phyloP scores from a whole-genome alignment of 441 rosid genomes.

The Codiaeum variegatum region DNA sequence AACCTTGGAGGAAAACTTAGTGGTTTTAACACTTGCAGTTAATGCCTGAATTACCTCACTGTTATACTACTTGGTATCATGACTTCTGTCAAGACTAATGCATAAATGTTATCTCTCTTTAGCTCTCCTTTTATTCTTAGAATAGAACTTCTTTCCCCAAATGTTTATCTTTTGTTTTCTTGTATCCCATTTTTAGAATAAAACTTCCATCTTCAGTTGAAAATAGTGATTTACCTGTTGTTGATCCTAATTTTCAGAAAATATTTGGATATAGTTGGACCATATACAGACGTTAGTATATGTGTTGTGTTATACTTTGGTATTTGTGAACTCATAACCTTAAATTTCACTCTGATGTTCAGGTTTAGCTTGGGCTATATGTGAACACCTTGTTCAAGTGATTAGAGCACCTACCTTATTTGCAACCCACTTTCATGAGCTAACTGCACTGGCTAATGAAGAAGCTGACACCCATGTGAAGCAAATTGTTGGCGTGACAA shows the following conservation, averaged over 20 bases:
- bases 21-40: conserved; percentile 4
- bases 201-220: conserved; percentile 1
- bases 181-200: background rate
- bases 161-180: background rate
- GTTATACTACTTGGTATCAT: background rate
- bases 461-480: conserved; percentile 35
- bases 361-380: conserved; percentile 99
- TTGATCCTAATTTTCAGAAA: conserved; percentile 3
- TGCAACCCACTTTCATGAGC: conserved; percentile 98
- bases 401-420: conserved; percentile 90
- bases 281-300: background rate
- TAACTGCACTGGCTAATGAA: conserved; percentile 82
- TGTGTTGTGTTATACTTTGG: background rate
- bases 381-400: conserved; percentile 88
- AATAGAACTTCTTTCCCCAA: background rate
- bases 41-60: background rate
- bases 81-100: background rate
- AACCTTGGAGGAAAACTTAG: background rate
- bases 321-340: background rate
- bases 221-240: background rate
- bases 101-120: background rate
- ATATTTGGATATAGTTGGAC: background rate
- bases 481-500: conserved; percentile 74
- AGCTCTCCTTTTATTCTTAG: background rate
- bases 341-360: conserved; percentile 9